Base-by-base conservation (phyloP, 768 basidiomycete genomes). In the Leccinum rimulosum region DNA sequence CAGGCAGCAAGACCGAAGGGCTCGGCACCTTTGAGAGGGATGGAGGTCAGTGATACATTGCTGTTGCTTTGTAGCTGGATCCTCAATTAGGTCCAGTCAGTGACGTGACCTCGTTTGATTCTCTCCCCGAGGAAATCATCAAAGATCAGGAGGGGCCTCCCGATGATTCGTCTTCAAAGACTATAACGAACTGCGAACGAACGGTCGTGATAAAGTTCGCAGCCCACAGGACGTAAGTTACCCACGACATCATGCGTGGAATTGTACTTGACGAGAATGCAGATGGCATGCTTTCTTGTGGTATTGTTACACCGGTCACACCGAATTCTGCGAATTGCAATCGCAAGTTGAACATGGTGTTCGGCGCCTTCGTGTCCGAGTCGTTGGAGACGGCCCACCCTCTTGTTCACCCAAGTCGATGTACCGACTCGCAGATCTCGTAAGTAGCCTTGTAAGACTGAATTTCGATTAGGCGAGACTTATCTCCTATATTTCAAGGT, bases 351-450 rank as follows among this genome's bases (percentile, higher is more conserved):
- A 49, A 48, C 43, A 38, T 7, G 56, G 56, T 49, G 12, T 15
- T 50, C 38, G 12, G 4, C 43, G 12, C 17, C 9, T 48, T n/a
- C 52, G 48, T 6, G 27, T 35, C 17, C 22, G 22, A 22, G 22
- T 22, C 22, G 2, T 38, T 40, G 33, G 55, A 45, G 59, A 56
- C 11, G 50, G 40, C 3, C 53, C 58, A 28, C 64, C 64, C 3
- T 38, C 55, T 8, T 75, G 74, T 54, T 75, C 74, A 17, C 74
- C 75, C 14, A 75, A 75, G 65, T 76, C 75, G 0, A 75, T 76
- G 71, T 75, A 75, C 33, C 73, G 70, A 51, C 56, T 76, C 1
- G 73, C 75, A 7, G 55, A 65, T n/a, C 71, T 74, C 38, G 75
- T 73, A 38, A 59, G 69, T 2, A 17, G n/a, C 9, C 27, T n/a